phyloP scores from a whole-genome alignment of 2,329 filamentous ascomycete genomes.

The Botrytis cinerea region DNA sequence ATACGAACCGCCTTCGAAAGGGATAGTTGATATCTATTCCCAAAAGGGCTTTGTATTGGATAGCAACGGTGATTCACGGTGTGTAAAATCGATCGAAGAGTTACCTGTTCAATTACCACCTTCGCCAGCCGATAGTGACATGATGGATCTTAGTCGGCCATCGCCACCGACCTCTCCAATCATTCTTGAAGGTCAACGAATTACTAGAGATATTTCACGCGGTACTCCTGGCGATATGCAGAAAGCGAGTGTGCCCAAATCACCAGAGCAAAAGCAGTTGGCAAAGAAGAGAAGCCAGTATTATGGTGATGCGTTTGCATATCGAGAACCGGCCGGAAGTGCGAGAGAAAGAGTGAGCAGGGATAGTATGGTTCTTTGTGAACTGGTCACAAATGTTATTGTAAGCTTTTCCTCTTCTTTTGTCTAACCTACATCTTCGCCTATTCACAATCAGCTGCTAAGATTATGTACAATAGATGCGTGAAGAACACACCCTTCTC shows the following conservation, averaged over 20 bases:
- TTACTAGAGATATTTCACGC: slow-evolving; percentile 38
- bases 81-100: slow-evolving; percentile 17
- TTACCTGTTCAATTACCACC: slow-evolving; percentile 34
- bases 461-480: slow-evolving; percentile 54
- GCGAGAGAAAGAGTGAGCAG: slow-evolving; percentile 38
- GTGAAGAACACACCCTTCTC: slow-evolving; percentile 74
- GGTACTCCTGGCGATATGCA: slow-evolving; percentile 38
- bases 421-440: not conserved
- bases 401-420: slow-evolving; percentile 46
- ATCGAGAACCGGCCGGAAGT: slow-evolving; percentile 37
- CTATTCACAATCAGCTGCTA: slow-evolving; percentile 31
- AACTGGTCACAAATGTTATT: slow-evolving; percentile 64
- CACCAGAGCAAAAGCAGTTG: slow-evolving; percentile 36
- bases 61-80: slow-evolving; percentile 1
- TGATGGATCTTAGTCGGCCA: slow-evolving; percentile 29
- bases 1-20: slow-evolving; percentile 15
- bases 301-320: slow-evolving; percentile 42
- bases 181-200: slow-evolving; percentile 30
- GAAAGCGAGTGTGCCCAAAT: slow-evolving; percentile 36
- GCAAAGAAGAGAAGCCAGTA: slow-evolving; percentile 40
- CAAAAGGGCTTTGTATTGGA: slow-evolving; percentile 14
- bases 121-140: slow-evolving; percentile 37
- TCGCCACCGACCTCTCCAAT: slow-evolving; percentile 24
- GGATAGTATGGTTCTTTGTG: slow-evolving; percentile 57
- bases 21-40: not conserved